Conservation (phyloP, 495 filamentous ascomycete genomes). For the Neurospora tetraspora region DNA sequence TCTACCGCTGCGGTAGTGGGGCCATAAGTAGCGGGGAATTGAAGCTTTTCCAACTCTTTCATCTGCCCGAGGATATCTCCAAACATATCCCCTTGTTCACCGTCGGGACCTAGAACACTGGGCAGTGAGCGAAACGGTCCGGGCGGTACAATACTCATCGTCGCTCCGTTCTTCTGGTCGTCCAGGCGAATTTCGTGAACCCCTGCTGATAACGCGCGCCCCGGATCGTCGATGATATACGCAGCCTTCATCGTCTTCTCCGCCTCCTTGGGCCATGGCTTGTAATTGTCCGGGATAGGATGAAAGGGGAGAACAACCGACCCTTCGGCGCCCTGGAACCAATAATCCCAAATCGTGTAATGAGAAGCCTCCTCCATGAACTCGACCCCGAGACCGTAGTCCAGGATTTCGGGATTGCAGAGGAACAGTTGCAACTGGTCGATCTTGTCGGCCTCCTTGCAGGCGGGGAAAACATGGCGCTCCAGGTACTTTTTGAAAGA, state of each 20-base stretch:
- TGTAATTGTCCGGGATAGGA: slow-evolving; percentile 1
- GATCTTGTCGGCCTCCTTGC: background rate
- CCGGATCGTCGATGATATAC: background rate
- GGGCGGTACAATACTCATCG: background rate
- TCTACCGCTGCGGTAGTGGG: background rate
- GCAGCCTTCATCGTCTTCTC: background rate
- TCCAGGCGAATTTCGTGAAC: background rate
- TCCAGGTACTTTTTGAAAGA: slow-evolving; percentile 4
- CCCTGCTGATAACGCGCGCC: background rate
- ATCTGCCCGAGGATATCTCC: background rate
- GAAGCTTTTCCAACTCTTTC: background rate
- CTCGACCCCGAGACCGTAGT: background rate
- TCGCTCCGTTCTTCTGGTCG: background rate
- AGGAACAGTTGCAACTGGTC: background rate
- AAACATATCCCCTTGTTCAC: background rate
- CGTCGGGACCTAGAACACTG: background rate
- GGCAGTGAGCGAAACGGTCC: background rate
- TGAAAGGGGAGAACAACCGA: background rate
- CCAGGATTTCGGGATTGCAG: slow-evolving; percentile 1
- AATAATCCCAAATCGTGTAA: slow-evolving; percentile 2
- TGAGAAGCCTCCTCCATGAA: background rate
- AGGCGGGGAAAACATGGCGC: slow-evolving; percentile 1
- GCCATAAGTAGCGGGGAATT: background rate
- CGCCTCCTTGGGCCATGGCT: background rate
- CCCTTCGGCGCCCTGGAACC: background rate